A percentile compares a stretch with the other conserved stretches of the same genome.
phyloP scores from a whole-genome alignment of 1,284 basidiomycete species.

The Rhodotorula glutinis region DNA sequence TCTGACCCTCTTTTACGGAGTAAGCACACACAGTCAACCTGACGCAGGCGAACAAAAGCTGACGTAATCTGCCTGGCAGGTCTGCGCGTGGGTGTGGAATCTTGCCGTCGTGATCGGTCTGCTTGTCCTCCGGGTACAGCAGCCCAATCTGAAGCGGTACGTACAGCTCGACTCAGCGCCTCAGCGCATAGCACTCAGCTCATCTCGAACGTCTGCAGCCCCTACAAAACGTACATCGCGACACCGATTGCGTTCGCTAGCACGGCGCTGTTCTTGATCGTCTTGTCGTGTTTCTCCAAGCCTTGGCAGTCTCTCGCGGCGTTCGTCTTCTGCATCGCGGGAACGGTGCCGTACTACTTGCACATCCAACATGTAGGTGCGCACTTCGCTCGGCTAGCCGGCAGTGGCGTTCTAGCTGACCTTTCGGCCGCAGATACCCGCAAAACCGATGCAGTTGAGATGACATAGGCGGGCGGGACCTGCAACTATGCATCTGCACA shows the following conservation, averaged over 20 bases:
- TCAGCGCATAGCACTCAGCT: not conserved
- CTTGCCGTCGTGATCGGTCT: slow-evolving; percentile 85
- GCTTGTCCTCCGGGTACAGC: slow-evolving; percentile 81
- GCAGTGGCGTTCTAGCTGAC: not conserved
- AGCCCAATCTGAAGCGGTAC: slow-evolving; percentile 79
- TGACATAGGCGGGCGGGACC: slow-evolving; percentile 1
- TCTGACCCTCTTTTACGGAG: slow-evolving; percentile 49
- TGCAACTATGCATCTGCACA: not conserved
- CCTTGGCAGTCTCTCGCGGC: slow-evolving; percentile 83
- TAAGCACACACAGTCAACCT: slow-evolving; percentile 65
- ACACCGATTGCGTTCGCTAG: slow-evolving; percentile 89
- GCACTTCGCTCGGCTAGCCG: not conserved
- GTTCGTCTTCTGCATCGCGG: slow-evolving; percentile 49
- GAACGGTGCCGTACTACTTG: slow-evolving; percentile 32
- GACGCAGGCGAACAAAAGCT: slow-evolving; percentile 42
- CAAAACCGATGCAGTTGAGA: slow-evolving; percentile 13
- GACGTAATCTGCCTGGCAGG: slow-evolving; percentile 48
- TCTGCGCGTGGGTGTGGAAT: slow-evolving; percentile 86
- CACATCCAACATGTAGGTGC: slow-evolving; percentile 20
- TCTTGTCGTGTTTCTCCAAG: slow-evolving; percentile 92
- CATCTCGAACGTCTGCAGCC: slow-evolving; percentile 54
- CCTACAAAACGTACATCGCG: slow-evolving; percentile 84
- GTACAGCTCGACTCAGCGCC: slow-evolving; percentile 21
- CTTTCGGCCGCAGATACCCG: not conserved
- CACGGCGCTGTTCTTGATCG: slow-evolving; percentile 84